phyloP scores from a whole-genome alignment of 352 stramenopile genomes.

The Pythium phragmiticola region DNA sequence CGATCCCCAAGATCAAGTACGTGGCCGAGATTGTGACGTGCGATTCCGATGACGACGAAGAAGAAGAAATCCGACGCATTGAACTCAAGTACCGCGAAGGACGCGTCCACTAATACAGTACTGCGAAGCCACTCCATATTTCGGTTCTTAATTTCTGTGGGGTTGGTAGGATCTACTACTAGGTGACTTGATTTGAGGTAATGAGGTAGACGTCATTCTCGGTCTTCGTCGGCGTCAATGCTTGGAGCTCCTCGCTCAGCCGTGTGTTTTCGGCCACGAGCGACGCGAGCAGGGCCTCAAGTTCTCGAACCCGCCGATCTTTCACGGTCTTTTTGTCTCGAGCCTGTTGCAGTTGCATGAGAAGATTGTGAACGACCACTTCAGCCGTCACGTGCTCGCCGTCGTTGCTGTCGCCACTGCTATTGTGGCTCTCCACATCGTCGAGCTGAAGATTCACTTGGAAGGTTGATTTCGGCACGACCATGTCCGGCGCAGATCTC shows the following conservation, averaged over 20 bases:
- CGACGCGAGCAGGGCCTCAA: slow-evolving; percentile 25
- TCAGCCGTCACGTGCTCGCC: slow-evolving; percentile 31
- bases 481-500: neutral
- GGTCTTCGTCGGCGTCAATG: neutral
- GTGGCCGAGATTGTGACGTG: slow-evolving; percentile 35
- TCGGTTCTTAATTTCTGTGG: neutral
- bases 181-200: slow-evolving; percentile 11
- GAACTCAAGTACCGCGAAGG: slow-evolving; percentile 68
- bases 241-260: neutral
- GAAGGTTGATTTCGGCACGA: slow-evolving; percentile 9
- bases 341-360: slow-evolving; percentile 22
- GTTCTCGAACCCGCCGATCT: slow-evolving; percentile 26
- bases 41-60: slow-evolving; percentile 75
- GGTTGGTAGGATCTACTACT: neutral
- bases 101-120: slow-evolving; percentile 12
- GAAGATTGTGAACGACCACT: slow-evolving; percentile 35
- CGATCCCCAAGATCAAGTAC: slow-evolving; percentile 79
- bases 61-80: slow-evolving; percentile 72
- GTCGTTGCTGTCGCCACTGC: slow-evolving; percentile 18
- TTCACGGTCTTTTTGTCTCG: slow-evolving; percentile 9
- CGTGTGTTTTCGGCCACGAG: slow-evolving; percentile 26
- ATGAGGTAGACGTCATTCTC: neutral
- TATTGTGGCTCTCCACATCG: neutral
- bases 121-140: neutral
- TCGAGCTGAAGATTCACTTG: neutral